Evolutionary conservation across 306 rosid genomes (phyloP).

Genomic region (Quercus variabilis): DNA sequence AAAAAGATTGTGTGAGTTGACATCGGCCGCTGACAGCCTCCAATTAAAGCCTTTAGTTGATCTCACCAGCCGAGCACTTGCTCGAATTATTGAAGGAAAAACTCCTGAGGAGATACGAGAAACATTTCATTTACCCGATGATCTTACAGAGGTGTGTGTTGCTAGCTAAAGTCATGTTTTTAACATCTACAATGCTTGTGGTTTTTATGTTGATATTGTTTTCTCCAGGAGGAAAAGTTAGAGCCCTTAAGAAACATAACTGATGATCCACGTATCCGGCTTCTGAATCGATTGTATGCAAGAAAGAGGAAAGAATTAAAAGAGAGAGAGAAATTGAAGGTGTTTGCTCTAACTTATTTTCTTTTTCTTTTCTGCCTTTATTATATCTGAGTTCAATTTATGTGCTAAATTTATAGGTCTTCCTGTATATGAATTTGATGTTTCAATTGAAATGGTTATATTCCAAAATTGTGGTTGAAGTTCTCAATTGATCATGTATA

Average conservation of each 20-base stretch:
- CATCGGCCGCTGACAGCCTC: conserved; percentile 88
- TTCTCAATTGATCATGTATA: not conserved
- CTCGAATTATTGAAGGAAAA: conserved; percentile 91
- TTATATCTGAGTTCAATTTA: conserved; percentile 29
- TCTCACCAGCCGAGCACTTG: conserved; percentile 87
- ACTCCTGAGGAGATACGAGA: conserved; percentile 89
- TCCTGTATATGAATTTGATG: conserved; percentile 22
- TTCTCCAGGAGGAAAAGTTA: conserved; percentile 83
- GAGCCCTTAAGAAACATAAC: conserved; percentile 76
- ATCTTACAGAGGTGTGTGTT: conserved; percentile 77
- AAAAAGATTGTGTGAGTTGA: conserved; percentile 79
- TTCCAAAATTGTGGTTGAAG: not conserved
- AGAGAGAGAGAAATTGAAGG: conserved; percentile 80
- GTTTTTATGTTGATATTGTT: conserved; percentile 30
- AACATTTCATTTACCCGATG: conserved; percentile 90
- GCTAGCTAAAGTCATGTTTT: conserved; percentile 13
- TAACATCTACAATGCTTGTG: not conserved
- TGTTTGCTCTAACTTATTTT: conserved; percentile 25
- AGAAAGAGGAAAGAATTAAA: conserved; percentile 78
- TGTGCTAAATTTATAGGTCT: conserved; percentile 22
- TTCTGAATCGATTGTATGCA: conserved; percentile 81
- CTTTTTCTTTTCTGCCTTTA: conserved; percentile 25
- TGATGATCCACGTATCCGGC: conserved; percentile 95
- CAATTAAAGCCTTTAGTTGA: conserved; percentile 90
- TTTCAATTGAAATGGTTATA: conserved; percentile 1